Base-by-base conservation (phyloP, 768 basidiomycete genomes). In the Phanerodontia chrysosporium region DNA sequence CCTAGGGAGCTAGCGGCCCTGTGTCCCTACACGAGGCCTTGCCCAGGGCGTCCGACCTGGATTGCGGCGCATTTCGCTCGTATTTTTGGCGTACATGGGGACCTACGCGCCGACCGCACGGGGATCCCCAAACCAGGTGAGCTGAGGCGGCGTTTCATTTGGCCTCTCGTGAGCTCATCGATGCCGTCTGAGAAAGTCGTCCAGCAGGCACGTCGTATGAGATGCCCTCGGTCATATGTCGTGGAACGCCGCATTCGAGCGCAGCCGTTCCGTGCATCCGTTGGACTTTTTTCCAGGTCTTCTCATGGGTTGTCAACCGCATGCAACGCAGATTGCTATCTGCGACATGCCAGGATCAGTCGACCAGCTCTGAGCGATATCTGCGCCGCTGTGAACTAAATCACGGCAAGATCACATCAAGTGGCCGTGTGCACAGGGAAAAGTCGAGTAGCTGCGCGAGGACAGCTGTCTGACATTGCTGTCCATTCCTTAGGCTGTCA, bases 21-120 rank as follows among this genome's bases (percentile, higher is more conserved):
- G 32, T 42, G n/a, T 53, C 36, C 22, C 21, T 27, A 53, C 52
- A 53, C 52, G 52, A 53, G 52, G 52, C 52, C 30, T 53, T 22
- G 52, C 36, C 13, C 32, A 21, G 52, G 22, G 36, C 36, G 36
- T 16, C 52, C 52, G 39, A 39, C 52, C 52, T 53, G 52, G 52
- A 42, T 9, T 32, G 32, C 52, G 52, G 52, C 52, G 52, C 52
- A 27, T n/a, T 16, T 53, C 39, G 52, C 22, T 32, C 21, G 22
- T 51, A 21, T 51, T 35, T 21, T 36, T n/a, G 13, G n/a, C 30
- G 22, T 24, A 36, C 25, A 53, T 53, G 39, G 14, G 52, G 52
- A 53, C 52, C 52, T 53, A 53, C 52, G 35, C 52, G 52, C 52
- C 32, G 30, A 24, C 52, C 14, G 52, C 14, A 24, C 27, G 52